These are phyloP conservation scores for Fragaria ananassa DNA, from an alignment of 306 rosid genomes.

Conservation along the genomic window DNA sequence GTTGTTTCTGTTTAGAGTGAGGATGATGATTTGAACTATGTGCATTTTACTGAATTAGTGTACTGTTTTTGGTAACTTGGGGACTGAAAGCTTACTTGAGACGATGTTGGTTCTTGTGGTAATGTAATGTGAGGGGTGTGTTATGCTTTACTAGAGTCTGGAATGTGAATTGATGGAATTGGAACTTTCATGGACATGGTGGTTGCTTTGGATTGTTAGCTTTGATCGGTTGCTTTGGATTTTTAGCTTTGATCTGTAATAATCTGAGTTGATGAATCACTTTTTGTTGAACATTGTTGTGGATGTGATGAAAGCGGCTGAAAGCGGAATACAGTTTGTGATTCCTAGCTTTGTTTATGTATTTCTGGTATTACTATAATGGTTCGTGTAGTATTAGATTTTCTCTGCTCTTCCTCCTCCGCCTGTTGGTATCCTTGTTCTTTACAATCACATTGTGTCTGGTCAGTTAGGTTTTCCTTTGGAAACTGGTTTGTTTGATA, in stretches of 20 bases:
- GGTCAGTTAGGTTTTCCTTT: not conserved
- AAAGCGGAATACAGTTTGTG: conserved; percentile 9
- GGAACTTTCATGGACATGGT: not conserved
- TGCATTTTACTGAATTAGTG: not conserved
- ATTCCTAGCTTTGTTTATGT: not conserved
- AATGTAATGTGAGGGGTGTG: not conserved
- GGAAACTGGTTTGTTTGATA: not conserved
- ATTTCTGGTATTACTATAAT: not conserved
- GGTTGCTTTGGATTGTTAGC: conserved; percentile 7
- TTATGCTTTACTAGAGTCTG: conserved; percentile 2
- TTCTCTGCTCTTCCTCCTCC: not conserved
- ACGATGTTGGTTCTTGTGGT: not conserved
- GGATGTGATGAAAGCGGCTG: conserved; percentile 13
- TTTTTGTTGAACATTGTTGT: not conserved
- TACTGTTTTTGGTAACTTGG: not conserved
- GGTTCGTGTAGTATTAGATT: not conserved
- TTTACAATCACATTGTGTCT: not conserved
- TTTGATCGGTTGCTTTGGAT: conserved; percentile 9
- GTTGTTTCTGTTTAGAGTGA: not conserved
- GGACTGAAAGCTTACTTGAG: conserved; percentile 5
- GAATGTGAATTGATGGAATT: not conserved
- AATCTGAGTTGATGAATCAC: conserved; percentile 5
- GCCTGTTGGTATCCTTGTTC: not conserved
- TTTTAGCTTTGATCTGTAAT: not conserved
- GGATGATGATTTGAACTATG: not conserved